Conservation (phyloP, 176 grass and related monocot species). For the Triticum aestivum region IWGSC_CS_RefSeq_v2.1 NC_057810.1:653746759-653747258, state of each 20-base stretch:
- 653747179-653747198: background rate
- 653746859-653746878: background rate
- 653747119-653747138: background rate
- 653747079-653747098: background rate
- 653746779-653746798: background rate
- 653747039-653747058: slow-evolving; percentile 65
- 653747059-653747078: slow-evolving; percentile 10
- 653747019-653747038: slow-evolving; percentile 55
- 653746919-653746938: slow-evolving; percentile 51
- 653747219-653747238: slow-evolving; percentile 75
- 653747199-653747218: slow-evolving; percentile 59
- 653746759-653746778: background rate
- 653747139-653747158: background rate
- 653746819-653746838: background rate
- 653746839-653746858: background rate
- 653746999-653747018: slow-evolving; percentile 56
- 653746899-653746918: slow-evolving; percentile 77
- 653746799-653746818: background rate
- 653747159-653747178: background rate
- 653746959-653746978: slow-evolving; percentile 82
- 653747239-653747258: slow-evolving; percentile 68
- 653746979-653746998: slow-evolving; percentile 39
- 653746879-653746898: slow-evolving; percentile 52
- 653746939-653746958: slow-evolving; percentile 73
- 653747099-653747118: background rate